Base-by-base conservation (phyloP, 208 protist genomes). In the Trypanosoma boissoni region DNA sequence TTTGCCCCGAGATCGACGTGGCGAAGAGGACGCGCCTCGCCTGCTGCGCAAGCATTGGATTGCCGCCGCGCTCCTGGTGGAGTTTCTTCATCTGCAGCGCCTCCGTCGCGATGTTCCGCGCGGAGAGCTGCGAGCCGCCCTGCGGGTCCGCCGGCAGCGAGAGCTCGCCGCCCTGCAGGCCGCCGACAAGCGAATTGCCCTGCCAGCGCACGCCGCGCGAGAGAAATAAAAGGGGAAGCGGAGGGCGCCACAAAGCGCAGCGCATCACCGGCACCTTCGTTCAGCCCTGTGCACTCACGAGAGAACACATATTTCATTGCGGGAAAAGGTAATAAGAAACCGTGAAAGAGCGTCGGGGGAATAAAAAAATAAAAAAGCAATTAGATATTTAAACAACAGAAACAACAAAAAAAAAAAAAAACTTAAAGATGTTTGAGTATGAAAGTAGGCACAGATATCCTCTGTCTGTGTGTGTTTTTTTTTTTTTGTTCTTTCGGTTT, bases 61-160 rank as follows among this genome's bases (percentile, higher is more conserved):
- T 92, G 24, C 78, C 75, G 12, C 88, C 88, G 10, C 88, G 82
- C 76, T 95, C 85, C 52, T 92, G 85, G 52, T 95, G 88, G 41
- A 95, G 57, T 61, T 95, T 95, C 68, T 95, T 95, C 88, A 95
- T 92, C 63, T 95, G 88, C 55, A 92, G 66, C 34, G 88, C 83
- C 70, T 95, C 85, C 18, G 78, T 91, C 4, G 88, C 88, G 46
- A 95, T 86, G 60, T 90, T 83, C 53, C 88, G 88, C 26, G 88
- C 88, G 23, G 86, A 82, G 32, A 95, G 76, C 28, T 91, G 80
- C 32, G 88, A 85, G 7, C 32, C 56, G 24, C 88, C 85, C n/a
- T 72, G 79, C 26, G 88, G 81, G 23, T 69, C 71, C 41, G 64
- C 74, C 23, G 84, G 77, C 26, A 94, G 50, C 18, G 88, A 78